These are phyloP conservation scores for Phytopythium litorale DNA, from an alignment of 352 stramenopile species.

Conservation along the genomic window DNA sequence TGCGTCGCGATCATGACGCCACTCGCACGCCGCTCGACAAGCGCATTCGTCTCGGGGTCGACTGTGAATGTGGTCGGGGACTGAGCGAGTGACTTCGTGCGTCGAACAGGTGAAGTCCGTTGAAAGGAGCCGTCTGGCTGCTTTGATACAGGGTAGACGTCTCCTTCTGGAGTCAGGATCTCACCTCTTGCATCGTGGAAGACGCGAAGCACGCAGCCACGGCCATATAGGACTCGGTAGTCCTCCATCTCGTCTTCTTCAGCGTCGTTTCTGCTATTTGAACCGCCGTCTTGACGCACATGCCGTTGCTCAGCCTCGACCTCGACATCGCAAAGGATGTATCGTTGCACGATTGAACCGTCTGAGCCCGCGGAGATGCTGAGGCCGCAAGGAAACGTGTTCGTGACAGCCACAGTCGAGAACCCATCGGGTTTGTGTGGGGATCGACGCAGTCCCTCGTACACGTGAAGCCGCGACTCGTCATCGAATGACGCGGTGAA, in stretches of 20 bases:
- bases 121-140: background rate
- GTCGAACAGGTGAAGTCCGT: background rate
- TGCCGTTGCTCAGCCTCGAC: background rate
- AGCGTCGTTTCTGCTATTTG: background rate
- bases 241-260: constrained; percentile 15
- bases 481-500: constrained; percentile 63
- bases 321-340: constrained; percentile 3
- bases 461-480: constrained; percentile 40
- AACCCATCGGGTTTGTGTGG: constrained; percentile 50
- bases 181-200: constrained; percentile 27
- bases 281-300: background rate
- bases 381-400: constrained; percentile 51
- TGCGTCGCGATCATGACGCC: constrained; percentile 63
- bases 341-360: constrained; percentile 48
- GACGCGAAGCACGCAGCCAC: constrained; percentile 50
- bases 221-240: constrained; percentile 53
- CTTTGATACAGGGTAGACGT: constrained; percentile 14
- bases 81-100: background rate
- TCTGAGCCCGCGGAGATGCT: constrained; percentile 54
- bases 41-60: constrained; percentile 64
- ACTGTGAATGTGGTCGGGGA: constrained; percentile 29
- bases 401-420: constrained; percentile 31
- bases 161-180: constrained; percentile 51
- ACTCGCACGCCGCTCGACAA: constrained; percentile 44
- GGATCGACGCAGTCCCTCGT: constrained; percentile 19